Base-by-base conservation (phyloP, 2,329 filamentous ascomycete species). In the Venturia carpophila region DNA sequence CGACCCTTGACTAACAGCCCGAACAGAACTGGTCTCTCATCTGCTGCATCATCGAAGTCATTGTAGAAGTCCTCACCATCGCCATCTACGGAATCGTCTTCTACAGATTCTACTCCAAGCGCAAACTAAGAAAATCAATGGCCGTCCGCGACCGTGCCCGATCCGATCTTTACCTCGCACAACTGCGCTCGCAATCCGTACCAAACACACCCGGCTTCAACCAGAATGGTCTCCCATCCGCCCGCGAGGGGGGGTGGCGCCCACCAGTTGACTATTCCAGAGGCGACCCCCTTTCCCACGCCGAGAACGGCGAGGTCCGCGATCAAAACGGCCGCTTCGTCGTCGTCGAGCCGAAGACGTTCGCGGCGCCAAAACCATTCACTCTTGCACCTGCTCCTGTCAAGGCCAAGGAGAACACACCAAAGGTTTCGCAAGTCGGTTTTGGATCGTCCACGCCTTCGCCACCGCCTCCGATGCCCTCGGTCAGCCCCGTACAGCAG, bases 91-190 rank as follows among this genome's bases (percentile, higher is more conserved):
- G 85, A 73, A 84, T 97, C 73, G 87, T 97, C 75, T 97, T 97
- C 82, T 97, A 96, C 83, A 90, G 94, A 71, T 95, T 96, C 83
- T 96, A 92, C 85, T 92, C 90, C 70, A 99, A 97, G 84, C 89
- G 91, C 75, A 89, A 90, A 75, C 90, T 99, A 68, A 87, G 89
- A 78, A 97, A 97, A 83, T 92, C 92, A 68, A 99, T 99, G 94
- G 90, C 96, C 75, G 82, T 90, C 74, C 91, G 94, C 71, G 94
- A 99, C 82, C 89, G 90, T 73, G 94, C 94, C 69, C 90, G 94
- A 68, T 93, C 90, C 67, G 92, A 97, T 75, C 85, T 99, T 69
- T 97, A 97, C 81, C 90, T 97, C 68, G 92, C 79, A 19, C 79
- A 81, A 65, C 77, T 82, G 19, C 78, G 79, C 65, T 77, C 86